Conservation (phyloP, 2,329 filamentous ascomycete genomes). For the Aspergillus ochraceoroseus region DNA sequence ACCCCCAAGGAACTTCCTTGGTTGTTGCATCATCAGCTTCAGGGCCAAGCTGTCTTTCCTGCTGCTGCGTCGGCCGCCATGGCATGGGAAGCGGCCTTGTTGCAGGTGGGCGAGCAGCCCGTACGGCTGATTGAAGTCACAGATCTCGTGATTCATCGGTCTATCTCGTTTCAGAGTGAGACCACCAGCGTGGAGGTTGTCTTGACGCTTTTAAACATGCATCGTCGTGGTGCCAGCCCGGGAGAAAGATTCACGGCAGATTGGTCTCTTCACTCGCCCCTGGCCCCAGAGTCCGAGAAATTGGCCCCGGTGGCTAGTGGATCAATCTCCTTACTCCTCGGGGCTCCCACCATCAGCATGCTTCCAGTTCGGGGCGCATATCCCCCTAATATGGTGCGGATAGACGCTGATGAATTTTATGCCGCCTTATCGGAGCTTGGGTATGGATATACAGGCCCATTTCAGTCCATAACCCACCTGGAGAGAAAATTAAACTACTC, state of each 20-base stretch:
- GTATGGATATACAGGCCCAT: too few species aligned
- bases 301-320: background rate
- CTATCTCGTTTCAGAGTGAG: background rate
- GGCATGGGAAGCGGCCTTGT: constrained; percentile 12
- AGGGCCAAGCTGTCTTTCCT: constrained; percentile 15
- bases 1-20: constrained; percentile 33
- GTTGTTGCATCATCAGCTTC: constrained; percentile 43
- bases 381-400: too few species aligned
- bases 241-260: constrained; percentile 9
- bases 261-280: constrained; percentile 23
- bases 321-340: too few species aligned
- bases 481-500: too few species aligned
- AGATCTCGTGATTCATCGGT: background rate
- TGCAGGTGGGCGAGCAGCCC: too few species aligned
- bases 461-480: too few species aligned
- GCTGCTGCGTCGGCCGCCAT: constrained; percentile 12
- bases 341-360: too few species aligned
- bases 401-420: too few species aligned
- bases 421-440: too few species aligned
- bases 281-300: background rate
- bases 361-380: too few species aligned
- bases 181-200: background rate
- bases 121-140: background rate
- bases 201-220: background rate
- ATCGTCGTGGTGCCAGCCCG: background rate